Evolutionary conservation across 1,284 basidiomycete species (phyloP).

Genomic region (Apiotrichum brassicae): DNA sequence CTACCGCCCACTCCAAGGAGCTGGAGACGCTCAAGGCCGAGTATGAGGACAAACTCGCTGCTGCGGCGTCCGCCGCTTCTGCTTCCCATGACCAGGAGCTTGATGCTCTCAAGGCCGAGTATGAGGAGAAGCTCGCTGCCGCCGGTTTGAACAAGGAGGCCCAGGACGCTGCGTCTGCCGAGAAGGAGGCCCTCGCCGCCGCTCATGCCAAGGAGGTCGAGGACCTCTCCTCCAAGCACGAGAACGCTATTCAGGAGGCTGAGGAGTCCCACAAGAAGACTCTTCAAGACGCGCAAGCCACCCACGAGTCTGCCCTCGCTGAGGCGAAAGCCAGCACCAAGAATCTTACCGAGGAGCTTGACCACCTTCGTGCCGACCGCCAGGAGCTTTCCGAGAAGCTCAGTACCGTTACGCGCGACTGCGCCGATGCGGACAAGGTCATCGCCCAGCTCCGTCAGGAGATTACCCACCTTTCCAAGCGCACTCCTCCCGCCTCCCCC

Average conservation of each 20-base stretch:
- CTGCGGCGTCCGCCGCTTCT: conserved; percentile 12
- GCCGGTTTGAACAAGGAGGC: background rate
- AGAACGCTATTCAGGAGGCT: conserved; percentile 5
- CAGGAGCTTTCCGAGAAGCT: conserved; percentile 4
- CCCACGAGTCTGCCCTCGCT: conserved; percentile 1
- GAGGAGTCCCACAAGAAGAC: too few species aligned
- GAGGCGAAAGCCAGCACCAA: background rate
- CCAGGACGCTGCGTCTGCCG: background rate
- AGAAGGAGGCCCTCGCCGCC: background rate
- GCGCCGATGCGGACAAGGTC: conserved; percentile 1
- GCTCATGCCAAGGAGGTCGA: conserved; percentile 2
- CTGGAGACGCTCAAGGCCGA: conserved; percentile 11
- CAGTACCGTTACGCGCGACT: background rate
- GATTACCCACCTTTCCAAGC: conserved; percentile 10
- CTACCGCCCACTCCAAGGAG: conserved; percentile 3
- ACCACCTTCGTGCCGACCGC: background rate
- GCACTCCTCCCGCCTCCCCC: conserved; percentile 4
- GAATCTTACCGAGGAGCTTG: background rate
- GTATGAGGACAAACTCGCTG: conserved; percentile 13
- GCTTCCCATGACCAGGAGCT: conserved; percentile 25
- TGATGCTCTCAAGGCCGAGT: conserved; percentile 19
- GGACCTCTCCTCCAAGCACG: conserved; percentile 14
- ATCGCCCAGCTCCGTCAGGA: conserved; percentile 7
- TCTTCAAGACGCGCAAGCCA: background rate
- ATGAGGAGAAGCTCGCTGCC: conserved; percentile 9